Conservation (phyloP, 495 filamentous ascomycete species). For the Penicillium daleae region DNA sequence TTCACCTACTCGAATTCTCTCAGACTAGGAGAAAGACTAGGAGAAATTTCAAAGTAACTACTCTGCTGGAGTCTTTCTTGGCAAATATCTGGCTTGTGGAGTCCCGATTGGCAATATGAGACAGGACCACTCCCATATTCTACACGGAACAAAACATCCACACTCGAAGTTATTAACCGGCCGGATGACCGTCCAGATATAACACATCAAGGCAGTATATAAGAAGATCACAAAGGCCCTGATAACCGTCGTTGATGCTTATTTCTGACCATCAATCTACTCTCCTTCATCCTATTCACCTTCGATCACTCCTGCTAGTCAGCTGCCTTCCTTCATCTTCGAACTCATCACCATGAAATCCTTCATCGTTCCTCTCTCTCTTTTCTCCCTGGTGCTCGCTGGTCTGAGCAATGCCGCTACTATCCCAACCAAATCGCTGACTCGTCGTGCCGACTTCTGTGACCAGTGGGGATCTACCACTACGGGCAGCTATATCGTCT, state of each 20-base stretch:
- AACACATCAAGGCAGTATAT: slow-evolving; percentile 13
- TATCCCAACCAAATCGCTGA: slow-evolving; percentile 42
- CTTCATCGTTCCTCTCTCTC: slow-evolving; percentile 29
- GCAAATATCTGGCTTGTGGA: slow-evolving; percentile 21
- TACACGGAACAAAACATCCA: slow-evolving; percentile 23
- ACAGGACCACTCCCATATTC: slow-evolving; percentile 28
- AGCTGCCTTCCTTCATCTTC: not conserved
- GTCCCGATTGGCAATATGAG: slow-evolving; percentile 22
- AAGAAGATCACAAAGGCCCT: slow-evolving; percentile 5
- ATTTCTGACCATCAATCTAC: not conserved
- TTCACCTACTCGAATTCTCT: not conserved
- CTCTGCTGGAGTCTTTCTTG: not conserved
- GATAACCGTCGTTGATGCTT: not conserved
- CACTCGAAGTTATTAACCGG: not conserved
- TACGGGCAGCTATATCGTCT: slow-evolving; percentile 54
- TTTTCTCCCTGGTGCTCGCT: slow-evolving; percentile 33
- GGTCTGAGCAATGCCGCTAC: slow-evolving; percentile 38
- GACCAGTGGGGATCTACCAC: slow-evolving; percentile 51
- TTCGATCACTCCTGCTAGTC: not conserved
- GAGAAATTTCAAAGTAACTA: not conserved
- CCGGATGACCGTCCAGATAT: slow-evolving; percentile 5
- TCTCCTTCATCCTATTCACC: not conserved
- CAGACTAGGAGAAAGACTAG: too few species aligned
- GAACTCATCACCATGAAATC: slow-evolving; percentile 40
- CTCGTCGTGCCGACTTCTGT: slow-evolving; percentile 51